These are phyloP conservation scores for Phytomonas serpens DNA, from an alignment of 208 protist genomes.

Conservation along the genomic window DNA sequence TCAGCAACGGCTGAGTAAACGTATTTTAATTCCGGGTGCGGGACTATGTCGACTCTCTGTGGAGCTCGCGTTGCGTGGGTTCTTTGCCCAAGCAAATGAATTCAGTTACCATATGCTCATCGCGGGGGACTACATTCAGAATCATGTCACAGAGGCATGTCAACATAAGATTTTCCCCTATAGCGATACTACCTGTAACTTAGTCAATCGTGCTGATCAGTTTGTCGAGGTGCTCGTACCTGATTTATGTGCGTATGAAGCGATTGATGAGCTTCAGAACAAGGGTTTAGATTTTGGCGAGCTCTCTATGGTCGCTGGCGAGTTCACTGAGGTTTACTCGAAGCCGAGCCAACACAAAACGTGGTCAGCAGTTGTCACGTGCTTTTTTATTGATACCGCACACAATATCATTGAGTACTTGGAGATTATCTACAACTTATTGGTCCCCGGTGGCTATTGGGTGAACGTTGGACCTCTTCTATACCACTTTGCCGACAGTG, in stretches of 20 bases:
- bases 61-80: conserved; percentile 91
- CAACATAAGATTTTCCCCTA: conserved; percentile 90
- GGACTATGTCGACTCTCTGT: conserved; percentile 93
- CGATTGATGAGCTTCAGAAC: conserved; percentile 56
- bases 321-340: conserved; percentile 96
- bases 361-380: conserved; percentile 92
- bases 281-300: conserved; percentile 54
- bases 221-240: conserved; percentile 86
- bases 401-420: conserved; percentile 96
- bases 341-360: conserved; percentile 64
- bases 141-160: conserved; percentile 73
- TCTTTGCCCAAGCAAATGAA: conserved; percentile 93
- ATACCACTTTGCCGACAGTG: conserved; percentile 92
- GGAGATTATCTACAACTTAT: conserved; percentile 87
- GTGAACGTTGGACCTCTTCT: conserved; percentile 95
- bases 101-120: conserved; percentile 98
- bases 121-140: conserved; percentile 94
- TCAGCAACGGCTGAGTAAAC: conserved; percentile 29
- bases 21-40: conserved; percentile 84
- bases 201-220: conserved; percentile 83
- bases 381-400: conserved; percentile 97
- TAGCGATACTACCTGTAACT: conserved; percentile 89
- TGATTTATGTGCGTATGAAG: conserved; percentile 82
- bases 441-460: conserved; percentile 92
- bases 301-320: conserved; percentile 96